These are phyloP conservation scores for Lentinula lateritia DNA, from an alignment of 768 basidiomycete genomes.

Conservation along the genomic window DNA sequence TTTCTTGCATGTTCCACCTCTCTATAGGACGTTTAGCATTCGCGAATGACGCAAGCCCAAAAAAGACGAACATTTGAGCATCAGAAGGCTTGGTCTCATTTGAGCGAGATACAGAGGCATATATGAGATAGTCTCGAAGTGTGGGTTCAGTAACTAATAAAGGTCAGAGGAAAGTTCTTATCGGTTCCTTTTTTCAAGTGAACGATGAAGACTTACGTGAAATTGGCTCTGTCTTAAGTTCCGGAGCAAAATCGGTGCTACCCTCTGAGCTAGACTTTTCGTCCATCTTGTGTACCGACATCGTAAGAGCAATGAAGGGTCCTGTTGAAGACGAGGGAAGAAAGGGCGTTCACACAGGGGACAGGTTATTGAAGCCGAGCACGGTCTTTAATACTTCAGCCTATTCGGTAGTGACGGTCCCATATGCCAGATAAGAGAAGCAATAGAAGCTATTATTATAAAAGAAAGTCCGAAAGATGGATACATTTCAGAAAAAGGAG, in stretches of 20 bases:
- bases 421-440: neutral
- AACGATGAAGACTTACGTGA: neutral
- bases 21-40: neutral
- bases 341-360: neutral
- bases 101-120: neutral
- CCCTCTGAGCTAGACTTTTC: neutral
- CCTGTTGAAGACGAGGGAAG: neutral
- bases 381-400: neutral
- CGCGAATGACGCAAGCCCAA: neutral
- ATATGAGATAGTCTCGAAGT: constrained; percentile 1
- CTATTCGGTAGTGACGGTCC: neutral
- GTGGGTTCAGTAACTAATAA: neutral
- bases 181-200: neutral
- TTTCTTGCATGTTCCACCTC: neutral
- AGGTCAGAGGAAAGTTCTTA: neutral
- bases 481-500: neutral
- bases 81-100: neutral
- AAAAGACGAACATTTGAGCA: neutral
- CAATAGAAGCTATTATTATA: neutral
- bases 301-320: neutral
- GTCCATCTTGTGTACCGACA: neutral
- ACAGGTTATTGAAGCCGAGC: neutral
- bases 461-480: neutral
- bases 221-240: neutral
- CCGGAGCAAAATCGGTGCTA: neutral